phyloP scores from a whole-genome alignment of 1,139 yeast genomes.

The Yamadazyma jaroonii region DNA sequence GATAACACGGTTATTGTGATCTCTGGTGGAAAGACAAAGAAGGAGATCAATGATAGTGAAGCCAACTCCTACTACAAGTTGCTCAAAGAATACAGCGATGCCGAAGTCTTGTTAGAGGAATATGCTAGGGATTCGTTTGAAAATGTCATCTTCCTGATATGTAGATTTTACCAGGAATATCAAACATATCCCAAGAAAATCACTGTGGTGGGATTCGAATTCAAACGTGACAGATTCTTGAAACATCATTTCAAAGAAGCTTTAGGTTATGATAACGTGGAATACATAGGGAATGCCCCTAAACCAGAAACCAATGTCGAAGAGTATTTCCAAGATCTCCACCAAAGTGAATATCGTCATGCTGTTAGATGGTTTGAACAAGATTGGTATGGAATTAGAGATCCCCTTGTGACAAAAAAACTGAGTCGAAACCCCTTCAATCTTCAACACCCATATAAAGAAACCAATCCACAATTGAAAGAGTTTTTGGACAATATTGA shows the following conservation, averaged over 20 bases:
- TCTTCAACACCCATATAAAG: constrained; percentile 40
- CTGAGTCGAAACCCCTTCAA: constrained; percentile 60
- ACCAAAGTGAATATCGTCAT: constrained; percentile 45
- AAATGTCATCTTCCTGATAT: constrained; percentile 63
- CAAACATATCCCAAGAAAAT: constrained; percentile 49
- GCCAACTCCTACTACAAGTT: constrained; percentile 54
- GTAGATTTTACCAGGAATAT: constrained; percentile 50
- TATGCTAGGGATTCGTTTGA: constrained; percentile 82
- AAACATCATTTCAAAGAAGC: constrained; percentile 52
- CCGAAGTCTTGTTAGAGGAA: constrained; percentile 52
- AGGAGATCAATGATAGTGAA: constrained; percentile 55
- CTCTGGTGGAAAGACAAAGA: constrained; percentile 75
- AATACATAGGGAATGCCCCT: constrained; percentile 67
- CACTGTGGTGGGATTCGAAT: constrained; percentile 70
- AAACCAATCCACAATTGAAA: constrained; percentile 24
- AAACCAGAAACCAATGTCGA: constrained; percentile 30
- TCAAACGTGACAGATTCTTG: constrained; percentile 60
- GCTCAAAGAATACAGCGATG: constrained; percentile 19
- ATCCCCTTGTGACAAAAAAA: constrained; percentile 41
- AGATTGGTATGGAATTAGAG: constrained; percentile 62
- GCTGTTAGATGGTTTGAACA: constrained; percentile 55
- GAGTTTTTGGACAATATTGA: constrained; percentile 20
- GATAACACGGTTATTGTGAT: constrained; percentile 40
- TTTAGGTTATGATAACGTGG: constrained; percentile 37
- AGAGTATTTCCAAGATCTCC: constrained; percentile 42